These are phyloP conservation scores for Suzukiozyma palmioleophila DNA, from an alignment of 1,139 yeast species.

Conservation along the genomic window DNA sequence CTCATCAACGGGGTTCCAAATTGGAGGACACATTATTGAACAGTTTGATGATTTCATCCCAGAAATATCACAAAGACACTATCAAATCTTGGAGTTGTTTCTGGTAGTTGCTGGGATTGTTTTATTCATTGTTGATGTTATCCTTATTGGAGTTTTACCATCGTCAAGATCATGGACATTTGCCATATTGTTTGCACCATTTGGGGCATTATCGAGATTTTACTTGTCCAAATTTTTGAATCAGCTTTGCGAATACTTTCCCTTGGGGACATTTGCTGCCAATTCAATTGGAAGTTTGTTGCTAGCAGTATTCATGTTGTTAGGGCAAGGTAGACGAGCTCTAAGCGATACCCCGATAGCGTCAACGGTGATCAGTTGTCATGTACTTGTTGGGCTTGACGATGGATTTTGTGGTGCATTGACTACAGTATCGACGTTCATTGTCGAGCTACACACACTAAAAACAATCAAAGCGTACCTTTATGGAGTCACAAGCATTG, in stretches of 20 bases:
- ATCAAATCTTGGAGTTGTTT: constrained; percentile 16
- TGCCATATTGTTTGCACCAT: constrained; percentile 54
- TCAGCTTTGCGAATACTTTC: constrained; percentile 40
- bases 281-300: constrained; percentile 58
- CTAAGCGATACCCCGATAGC: constrained; percentile 22
- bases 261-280: constrained; percentile 71
- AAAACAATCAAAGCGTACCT: constrained; percentile 25
- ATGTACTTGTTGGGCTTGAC: constrained; percentile 52
- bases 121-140: constrained; percentile 39
- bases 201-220: constrained; percentile 61
- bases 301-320: constrained; percentile 50
- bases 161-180: constrained; percentile 65
- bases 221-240: constrained; percentile 50
- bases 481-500: constrained; percentile 37
- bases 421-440: constrained; percentile 75
- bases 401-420: constrained; percentile 77
- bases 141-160: constrained; percentile 36
- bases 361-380: constrained; percentile 35
- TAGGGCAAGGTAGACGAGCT: constrained; percentile 41
- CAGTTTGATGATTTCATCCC: constrained; percentile 40
- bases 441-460: constrained; percentile 56
- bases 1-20: constrained; percentile 29
- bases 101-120: constrained; percentile 22
- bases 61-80: constrained; percentile 8
- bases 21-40: constrained; percentile 29